Conservation (phyloP, 108 stramenopile species). For the Heterococcus sp. region DNA sequence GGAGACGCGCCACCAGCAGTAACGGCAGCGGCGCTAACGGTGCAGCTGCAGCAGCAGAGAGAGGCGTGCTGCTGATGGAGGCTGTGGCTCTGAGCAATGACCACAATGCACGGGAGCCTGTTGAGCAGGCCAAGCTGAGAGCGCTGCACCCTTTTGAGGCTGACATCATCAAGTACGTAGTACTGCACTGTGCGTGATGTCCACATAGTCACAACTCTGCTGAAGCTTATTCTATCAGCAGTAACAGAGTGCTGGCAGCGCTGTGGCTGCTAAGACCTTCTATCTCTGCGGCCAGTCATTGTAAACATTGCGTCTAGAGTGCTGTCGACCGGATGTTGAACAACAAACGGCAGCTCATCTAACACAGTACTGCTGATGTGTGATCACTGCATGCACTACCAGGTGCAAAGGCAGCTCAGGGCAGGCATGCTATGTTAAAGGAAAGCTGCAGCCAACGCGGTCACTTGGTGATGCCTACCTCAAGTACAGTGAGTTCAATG, state of each 20-base stretch:
- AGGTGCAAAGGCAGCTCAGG: no score
- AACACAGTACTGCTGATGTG: no score
- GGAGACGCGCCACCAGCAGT: neutral
- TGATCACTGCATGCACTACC: no score
- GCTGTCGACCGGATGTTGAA: no score
- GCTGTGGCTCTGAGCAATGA: conserved; percentile 57
- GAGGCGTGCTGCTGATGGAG: conserved; percentile 1
- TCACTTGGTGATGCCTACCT: conserved; percentile 63
- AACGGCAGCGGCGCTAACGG: conserved; percentile 21
- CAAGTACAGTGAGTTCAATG: conserved; percentile 66
- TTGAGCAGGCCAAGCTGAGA: conserved; percentile 47
- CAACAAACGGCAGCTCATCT: no score
- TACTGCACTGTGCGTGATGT: no score
- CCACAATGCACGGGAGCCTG: conserved; percentile 59
- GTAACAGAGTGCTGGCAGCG: no score
- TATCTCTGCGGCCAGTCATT: no score
- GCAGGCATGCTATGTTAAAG: conserved; percentile 64
- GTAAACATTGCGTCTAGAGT: no score
- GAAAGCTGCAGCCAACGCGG: conserved; percentile 61
- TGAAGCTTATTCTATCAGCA: no score
- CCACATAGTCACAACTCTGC: no score
- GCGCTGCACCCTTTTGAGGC: conserved; percentile 57
- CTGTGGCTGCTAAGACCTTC: no score
- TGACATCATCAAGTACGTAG: conserved; percentile 63
- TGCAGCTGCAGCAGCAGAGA: neutral